These are phyloP conservation scores for Dianthus caryophyllus DNA, from an alignment of 148 eudicot genomes.

Conservation along the genomic window DNA sequence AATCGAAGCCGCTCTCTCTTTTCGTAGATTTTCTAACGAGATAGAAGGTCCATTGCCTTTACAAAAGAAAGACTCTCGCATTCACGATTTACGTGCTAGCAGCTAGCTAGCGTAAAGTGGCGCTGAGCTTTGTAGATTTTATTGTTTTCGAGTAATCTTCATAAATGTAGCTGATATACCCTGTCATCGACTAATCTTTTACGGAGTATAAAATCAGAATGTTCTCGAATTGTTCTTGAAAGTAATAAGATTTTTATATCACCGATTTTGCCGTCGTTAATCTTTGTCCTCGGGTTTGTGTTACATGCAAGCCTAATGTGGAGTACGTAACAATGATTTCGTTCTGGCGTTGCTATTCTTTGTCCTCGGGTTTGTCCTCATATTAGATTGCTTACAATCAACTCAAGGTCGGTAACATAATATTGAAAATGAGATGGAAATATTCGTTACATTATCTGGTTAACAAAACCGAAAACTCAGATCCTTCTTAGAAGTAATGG, in stretches of 20 bases:
- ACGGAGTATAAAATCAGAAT: not conserved
- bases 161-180: not conserved
- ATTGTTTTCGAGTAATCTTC: conserved; percentile 13
- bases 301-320: no score
- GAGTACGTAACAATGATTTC: no score
- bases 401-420: not conserved
- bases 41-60: conserved; percentile 10
- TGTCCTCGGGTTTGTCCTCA: not conserved
- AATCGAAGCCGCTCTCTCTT: conserved; percentile 60
- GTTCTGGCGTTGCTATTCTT: not conserved
- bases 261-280: not conserved
- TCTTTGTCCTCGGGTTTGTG: not conserved
- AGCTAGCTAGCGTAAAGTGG: not conserved
- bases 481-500: conserved; percentile 27
- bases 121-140: conserved; percentile 8
- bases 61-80: no score
- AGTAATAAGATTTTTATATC: not conserved
- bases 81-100: not conserved
- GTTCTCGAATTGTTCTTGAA: not conserved
- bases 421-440: not conserved
- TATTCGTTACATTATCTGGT: not conserved
- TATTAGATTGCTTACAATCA: no score
- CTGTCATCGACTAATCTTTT: not conserved
- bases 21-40: conserved; percentile 33
- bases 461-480: conserved; percentile 15